Conservation (phyloP, 1,284 basidiomycete genomes). For the Filobasidium uniguttulatum region DNA sequence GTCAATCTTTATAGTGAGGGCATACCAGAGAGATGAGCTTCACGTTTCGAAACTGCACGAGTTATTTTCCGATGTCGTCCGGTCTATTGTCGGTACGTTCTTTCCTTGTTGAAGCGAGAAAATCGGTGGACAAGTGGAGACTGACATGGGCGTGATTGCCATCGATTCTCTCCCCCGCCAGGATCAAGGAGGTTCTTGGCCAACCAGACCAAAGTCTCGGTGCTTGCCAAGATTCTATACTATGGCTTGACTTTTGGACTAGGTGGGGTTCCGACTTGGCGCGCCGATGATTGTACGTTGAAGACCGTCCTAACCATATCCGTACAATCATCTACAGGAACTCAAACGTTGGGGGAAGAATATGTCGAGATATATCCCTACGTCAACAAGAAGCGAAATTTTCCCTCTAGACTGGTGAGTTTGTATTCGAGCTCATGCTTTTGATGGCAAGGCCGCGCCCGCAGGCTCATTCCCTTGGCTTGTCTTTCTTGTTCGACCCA, state of each 20-base stretch:
- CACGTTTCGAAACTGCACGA: constrained; percentile 62
- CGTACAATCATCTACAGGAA: constrained; percentile 41
- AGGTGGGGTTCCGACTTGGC: constrained; percentile 39
- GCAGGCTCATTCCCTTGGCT: not conserved
- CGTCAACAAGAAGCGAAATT: constrained; percentile 37
- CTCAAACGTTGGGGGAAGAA: constrained; percentile 76
- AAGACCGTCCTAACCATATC: constrained; percentile 1
- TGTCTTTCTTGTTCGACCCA: not conserved
- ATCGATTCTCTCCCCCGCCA: constrained; percentile 1
- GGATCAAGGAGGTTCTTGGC: constrained; percentile 74
- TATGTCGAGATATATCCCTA: constrained; percentile 76
- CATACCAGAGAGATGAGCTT: constrained; percentile 69
- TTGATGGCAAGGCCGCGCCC: too few species aligned
- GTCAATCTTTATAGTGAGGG: constrained; percentile 47
- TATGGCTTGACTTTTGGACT: constrained; percentile 61
- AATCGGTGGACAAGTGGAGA: not conserved
- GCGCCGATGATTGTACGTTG: not conserved
- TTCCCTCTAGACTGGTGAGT: constrained; percentile 18
- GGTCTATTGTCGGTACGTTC: constrained; percentile 58
- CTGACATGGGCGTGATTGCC: too few species aligned
- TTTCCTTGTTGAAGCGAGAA: not conserved
- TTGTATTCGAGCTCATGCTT: not conserved
- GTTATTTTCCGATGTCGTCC: constrained; percentile 57
- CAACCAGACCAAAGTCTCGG: constrained; percentile 65
- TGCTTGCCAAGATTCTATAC: constrained; percentile 57